These are phyloP conservation scores for Phytophthora tentaculata DNA, from an alignment of 352 stramenopile genomes.

Conservation along the genomic window DNA sequence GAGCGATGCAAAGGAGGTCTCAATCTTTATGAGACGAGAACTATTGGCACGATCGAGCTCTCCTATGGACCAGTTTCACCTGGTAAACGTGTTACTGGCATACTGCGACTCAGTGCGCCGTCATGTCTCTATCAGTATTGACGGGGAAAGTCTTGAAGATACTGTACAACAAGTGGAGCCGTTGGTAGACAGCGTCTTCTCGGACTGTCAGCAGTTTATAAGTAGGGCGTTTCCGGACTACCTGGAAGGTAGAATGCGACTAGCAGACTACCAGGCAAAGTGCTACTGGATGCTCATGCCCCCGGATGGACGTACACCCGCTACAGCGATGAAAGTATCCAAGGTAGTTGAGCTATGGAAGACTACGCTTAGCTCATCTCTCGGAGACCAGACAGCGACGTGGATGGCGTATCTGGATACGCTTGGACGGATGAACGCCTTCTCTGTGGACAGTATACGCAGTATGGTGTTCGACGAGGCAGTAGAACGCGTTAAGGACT, in stretches of 20 bases:
- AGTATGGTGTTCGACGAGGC: constrained; percentile 48
- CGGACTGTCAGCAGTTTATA: constrained; percentile 42
- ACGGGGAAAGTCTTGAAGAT: constrained; percentile 13
- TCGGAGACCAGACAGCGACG: constrained; percentile 38
- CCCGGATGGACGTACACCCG: constrained; percentile 2
- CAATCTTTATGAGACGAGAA: constrained; percentile 29
- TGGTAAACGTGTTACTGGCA: constrained; percentile 52
- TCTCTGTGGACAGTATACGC: constrained; percentile 34
- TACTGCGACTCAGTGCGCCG: constrained; percentile 55
- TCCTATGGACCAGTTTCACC: constrained; percentile 67
- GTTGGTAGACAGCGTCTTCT: constrained; percentile 41
- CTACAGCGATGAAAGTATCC: constrained; percentile 14
- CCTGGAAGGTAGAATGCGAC: constrained; percentile 27
- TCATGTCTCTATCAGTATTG: constrained; percentile 13
- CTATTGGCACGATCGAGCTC: constrained; percentile 42
- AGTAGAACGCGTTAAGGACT: constrained; percentile 42
- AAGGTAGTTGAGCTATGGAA: constrained; percentile 50
- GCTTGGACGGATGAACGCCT: constrained; percentile 31
- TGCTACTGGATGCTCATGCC: constrained; percentile 41
- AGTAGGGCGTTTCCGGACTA: constrained; percentile 44
- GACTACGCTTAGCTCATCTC: constrained; percentile 12
- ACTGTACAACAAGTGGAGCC: constrained; percentile 26
- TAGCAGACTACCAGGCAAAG: constrained; percentile 64
- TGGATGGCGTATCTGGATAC: constrained; percentile 65
- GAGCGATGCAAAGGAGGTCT: constrained; percentile 21